These are phyloP conservation scores for Tuctoria greenei DNA, from an alignment of 176 grass and related monocot genomes.

Conservation along the genomic window DNA sequence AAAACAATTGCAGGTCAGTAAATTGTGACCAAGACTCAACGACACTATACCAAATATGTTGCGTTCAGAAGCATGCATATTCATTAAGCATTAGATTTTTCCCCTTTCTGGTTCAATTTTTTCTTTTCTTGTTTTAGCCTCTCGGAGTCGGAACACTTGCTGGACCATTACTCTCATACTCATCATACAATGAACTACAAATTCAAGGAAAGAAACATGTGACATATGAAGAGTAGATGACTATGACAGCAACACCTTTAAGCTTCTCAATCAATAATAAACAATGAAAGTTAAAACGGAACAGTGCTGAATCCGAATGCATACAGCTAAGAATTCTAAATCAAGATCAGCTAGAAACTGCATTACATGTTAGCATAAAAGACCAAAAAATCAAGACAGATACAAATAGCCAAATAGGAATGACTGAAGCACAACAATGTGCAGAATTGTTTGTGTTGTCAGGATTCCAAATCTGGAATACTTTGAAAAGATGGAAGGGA, in stretches of 20 bases:
- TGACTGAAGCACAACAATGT: conserved; percentile 1
- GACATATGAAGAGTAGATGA: neutral
- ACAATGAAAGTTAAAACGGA: neutral
- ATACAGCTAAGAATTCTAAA: conserved; percentile 28
- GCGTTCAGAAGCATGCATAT: neutral
- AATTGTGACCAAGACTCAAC: neutral
- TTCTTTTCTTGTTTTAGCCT: too few species aligned
- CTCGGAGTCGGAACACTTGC: neutral
- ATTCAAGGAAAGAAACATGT: too few species aligned
- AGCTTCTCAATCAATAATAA: neutral
- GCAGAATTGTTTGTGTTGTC: neutral
- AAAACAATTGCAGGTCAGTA: too few species aligned
- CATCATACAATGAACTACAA: neutral
- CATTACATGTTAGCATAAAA: neutral
- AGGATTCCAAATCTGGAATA: neutral
- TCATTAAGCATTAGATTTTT: too few species aligned
- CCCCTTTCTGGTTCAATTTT: too few species aligned
- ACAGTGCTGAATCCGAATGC: neutral
- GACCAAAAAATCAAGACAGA: neutral
- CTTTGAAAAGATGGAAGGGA: neutral
- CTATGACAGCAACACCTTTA: neutral
- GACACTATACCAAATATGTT: neutral
- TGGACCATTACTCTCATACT: neutral
- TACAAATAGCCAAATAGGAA: neutral
- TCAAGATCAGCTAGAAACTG: conserved; percentile 16